These are phyloP conservation scores for Leishmania arabica DNA, from an alignment of 208 protist species.

Conservation along the genomic window DNA sequence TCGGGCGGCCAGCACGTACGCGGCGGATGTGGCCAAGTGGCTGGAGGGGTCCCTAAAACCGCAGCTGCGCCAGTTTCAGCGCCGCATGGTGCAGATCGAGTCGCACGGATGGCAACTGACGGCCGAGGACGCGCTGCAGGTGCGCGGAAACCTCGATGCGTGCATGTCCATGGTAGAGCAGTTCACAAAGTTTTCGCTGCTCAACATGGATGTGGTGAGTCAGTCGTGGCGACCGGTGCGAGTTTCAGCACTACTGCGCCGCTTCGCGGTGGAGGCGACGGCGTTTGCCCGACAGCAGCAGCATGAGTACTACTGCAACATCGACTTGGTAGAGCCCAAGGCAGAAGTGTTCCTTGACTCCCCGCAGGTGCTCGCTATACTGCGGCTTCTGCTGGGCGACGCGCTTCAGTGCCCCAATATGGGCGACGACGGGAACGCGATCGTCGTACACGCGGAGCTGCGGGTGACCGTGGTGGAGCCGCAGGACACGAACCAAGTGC, in stretches of 20 bases:
- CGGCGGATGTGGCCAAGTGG: conserved; percentile 76
- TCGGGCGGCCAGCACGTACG: conserved; percentile 64
- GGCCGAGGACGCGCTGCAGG: conserved; percentile 52
- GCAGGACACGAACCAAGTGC: conserved; percentile 21
- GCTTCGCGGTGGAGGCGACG: conserved; percentile 54
- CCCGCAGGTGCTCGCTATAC: conserved; percentile 49
- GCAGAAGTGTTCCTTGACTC: conserved; percentile 80
- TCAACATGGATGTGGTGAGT: conserved; percentile 81
- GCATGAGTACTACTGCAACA: conserved; percentile 58
- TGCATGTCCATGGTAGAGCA: conserved; percentile 69
- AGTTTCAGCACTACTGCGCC: conserved; percentile 50
- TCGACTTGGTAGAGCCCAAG: conserved; percentile 53
- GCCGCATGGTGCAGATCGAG: conserved; percentile 61
- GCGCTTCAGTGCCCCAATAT: conserved; percentile 22
- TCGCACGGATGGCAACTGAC: conserved; percentile 55
- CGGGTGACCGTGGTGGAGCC: conserved; percentile 49
- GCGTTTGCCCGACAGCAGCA: conserved; percentile 24
- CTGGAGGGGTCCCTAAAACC: conserved; percentile 70
- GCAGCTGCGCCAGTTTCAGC: conserved; percentile 71
- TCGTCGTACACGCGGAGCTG: conserved; percentile 42
- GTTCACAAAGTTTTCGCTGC: conserved; percentile 65
- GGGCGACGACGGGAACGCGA: conserved; percentile 19
- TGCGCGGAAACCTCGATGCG: conserved; percentile 72
- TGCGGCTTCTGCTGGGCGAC: conserved; percentile 51
- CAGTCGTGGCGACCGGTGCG: conserved; percentile 74